Percentiles rank a stretch among this genome's conserved stretches.
These are phyloP conservation scores for Ogataea methylovora DNA, from an alignment of 805 yeast genomes.

Conservation along the genomic window DNA sequence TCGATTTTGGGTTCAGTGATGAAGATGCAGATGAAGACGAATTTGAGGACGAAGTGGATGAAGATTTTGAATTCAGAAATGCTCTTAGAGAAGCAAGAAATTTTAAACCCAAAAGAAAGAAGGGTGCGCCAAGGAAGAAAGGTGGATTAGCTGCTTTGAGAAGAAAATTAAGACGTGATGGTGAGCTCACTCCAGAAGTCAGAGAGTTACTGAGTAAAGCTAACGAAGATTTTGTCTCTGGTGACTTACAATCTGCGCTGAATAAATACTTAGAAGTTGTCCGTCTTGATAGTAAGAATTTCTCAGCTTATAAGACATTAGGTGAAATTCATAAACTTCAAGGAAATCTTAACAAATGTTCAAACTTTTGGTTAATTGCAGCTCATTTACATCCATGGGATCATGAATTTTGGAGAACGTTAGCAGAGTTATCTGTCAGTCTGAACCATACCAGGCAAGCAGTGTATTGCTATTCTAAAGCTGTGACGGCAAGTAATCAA, in stretches of 20 bases:
- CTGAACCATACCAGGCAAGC: constrained; percentile 72
- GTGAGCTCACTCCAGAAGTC: constrained; percentile 66
- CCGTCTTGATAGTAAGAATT: constrained; percentile 67
- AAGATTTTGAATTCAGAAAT: constrained; percentile 42
- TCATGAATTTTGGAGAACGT: constrained; percentile 67
- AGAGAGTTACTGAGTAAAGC: constrained; percentile 60
- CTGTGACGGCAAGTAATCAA: constrained; percentile 36
- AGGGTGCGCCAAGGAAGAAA: constrained; percentile 25
- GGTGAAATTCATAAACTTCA: constrained; percentile 75
- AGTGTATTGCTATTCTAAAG: constrained; percentile 66
- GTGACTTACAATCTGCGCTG: constrained; percentile 53
- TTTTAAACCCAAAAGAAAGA: constrained; percentile 41
- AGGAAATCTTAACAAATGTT: constrained; percentile 62
- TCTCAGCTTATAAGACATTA: constrained; percentile 77
- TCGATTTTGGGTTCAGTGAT: constrained; percentile 22
- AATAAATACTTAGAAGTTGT: constrained; percentile 61
- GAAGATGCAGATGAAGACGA: constrained; percentile 7
- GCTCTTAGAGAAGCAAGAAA: constrained; percentile 64
- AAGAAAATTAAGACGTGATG: constrained; percentile 31
- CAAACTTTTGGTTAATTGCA: constrained; percentile 76
- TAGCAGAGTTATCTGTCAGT: constrained; percentile 61
- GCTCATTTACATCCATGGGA: constrained; percentile 74
- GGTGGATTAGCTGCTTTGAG: constrained; percentile 29
- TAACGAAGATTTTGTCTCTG: constrained; percentile 69
- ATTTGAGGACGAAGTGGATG: constrained; percentile 15